Evolutionary conservation across 2,329 filamentous ascomycete genomes (phyloP).

Genomic region (Aureobasidium sp.): DNA sequence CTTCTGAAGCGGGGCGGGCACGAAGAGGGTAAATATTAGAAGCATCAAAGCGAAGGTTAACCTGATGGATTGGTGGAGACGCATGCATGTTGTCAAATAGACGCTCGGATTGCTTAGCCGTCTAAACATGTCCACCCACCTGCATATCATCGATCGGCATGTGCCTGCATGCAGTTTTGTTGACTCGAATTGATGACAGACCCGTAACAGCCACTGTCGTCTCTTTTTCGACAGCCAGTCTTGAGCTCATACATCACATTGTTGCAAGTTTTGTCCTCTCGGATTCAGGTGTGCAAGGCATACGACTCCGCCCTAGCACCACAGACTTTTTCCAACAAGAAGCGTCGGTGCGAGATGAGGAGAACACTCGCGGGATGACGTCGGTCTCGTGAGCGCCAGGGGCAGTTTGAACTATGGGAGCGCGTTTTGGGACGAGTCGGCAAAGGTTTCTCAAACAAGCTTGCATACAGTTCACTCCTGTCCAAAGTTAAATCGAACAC

Average conservation of each 20-base stretch:
- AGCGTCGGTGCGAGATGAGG: constrained; percentile 2
- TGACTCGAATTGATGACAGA: background rate
- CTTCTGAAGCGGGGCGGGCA: background rate
- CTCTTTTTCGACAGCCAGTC: background rate
- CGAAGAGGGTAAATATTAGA: background rate
- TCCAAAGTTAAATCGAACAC: background rate
- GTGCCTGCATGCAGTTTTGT: background rate
- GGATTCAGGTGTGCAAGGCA: background rate
- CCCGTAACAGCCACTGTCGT: background rate
- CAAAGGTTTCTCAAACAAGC: background rate
- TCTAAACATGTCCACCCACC: background rate
- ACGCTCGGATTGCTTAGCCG: constrained; percentile 7
- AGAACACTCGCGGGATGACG: constrained; percentile 2
- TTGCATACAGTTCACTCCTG: background rate
- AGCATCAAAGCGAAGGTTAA: background rate
- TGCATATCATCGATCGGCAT: constrained; percentile 10
- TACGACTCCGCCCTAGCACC: background rate
- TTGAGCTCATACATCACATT: background rate
- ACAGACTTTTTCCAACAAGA: background rate
- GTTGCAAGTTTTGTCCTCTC: background rate
- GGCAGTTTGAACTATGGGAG: background rate
- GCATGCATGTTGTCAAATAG: constrained; percentile 7
- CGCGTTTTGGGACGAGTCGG: background rate
- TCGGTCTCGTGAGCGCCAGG: background rate
- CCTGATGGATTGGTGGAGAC: background rate